Evolutionary conservation across 257 asterid genomes (phyloP).

Genomic region (Solanum okadae): DNA sequence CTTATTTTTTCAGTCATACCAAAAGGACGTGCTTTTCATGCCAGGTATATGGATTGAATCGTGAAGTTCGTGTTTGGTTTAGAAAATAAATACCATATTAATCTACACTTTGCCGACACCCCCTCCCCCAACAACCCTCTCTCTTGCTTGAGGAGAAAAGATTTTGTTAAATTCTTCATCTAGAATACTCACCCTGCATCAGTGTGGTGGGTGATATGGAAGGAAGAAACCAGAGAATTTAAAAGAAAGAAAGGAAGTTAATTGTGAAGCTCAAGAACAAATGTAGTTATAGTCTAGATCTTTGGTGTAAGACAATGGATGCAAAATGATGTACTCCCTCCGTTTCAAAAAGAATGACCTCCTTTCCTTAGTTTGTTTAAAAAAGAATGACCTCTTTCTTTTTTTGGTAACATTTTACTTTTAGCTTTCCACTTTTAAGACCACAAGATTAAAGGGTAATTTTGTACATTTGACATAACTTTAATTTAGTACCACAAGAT

Average conservation of each 20-base stretch:
- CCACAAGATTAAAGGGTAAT: no score
- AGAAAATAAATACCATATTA: not conserved
- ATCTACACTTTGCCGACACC: not conserved
- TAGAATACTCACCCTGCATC: not conserved
- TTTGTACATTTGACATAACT: no score
- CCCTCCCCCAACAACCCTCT: not conserved
- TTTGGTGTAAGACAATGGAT: not conserved
- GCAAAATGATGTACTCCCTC: not conserved
- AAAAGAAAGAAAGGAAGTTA: not conserved
- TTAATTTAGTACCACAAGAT: no score
- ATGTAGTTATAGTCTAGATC: not conserved
- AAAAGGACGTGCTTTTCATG: not conserved
- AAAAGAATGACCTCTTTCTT: no score
- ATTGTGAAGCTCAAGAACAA: not conserved
- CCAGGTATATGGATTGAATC: not conserved
- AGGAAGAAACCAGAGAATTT: not conserved
- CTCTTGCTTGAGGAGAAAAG: not conserved
- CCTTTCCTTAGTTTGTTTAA: no score
- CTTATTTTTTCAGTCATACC: not conserved
- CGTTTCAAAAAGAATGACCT: no score
- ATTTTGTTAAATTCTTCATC: not conserved
- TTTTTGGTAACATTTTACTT: no score
- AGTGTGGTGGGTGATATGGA: not conserved
- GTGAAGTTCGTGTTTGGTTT: not conserved
- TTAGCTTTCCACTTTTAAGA: no score